Evolutionary conservation across 106 monocot genomes (phyloP).

Genomic region (Cymbidium sinense): DNA sequence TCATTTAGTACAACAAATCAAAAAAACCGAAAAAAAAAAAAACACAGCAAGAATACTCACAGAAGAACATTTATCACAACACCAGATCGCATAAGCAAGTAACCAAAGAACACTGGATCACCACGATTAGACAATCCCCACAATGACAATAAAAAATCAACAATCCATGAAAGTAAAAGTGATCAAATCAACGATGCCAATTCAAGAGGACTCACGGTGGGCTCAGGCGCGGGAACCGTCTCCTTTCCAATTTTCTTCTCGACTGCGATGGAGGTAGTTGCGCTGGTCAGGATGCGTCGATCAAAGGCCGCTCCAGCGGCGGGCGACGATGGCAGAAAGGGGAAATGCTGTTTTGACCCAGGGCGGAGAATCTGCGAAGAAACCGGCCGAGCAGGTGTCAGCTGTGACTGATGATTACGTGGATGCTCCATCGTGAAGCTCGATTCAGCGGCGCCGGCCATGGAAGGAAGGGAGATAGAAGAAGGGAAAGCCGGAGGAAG

Average conservation of each 20-base stretch:
- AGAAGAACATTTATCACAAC: not conserved
- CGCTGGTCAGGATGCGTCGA: not conserved
- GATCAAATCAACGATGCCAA: not conserved
- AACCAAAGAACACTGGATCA: not conserved
- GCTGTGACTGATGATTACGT: not conserved
- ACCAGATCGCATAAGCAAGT: not conserved
- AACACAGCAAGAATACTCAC: not conserved
- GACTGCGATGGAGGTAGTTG: not conserved
- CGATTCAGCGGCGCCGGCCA: not conserved
- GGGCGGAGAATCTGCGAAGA: slow-evolving; percentile 3
- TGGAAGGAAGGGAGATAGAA: not conserved
- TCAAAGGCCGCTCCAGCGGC: not conserved
- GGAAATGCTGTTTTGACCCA: not conserved
- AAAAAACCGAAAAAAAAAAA: not conserved
- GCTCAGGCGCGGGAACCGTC: not conserved
- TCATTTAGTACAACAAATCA: not conserved
- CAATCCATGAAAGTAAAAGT: not conserved
- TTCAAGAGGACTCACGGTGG: not conserved
- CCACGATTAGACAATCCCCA: not conserved
- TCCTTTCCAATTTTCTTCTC: not conserved
- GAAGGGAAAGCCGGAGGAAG: not conserved
- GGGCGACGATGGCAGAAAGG: not conserved
- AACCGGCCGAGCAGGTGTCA: not conserved
- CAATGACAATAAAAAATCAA: not conserved
- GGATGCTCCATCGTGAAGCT: not conserved